Conservation (phyloP, 192 early-diverging fungal species). For the Linnemannia elongata region DNA sequence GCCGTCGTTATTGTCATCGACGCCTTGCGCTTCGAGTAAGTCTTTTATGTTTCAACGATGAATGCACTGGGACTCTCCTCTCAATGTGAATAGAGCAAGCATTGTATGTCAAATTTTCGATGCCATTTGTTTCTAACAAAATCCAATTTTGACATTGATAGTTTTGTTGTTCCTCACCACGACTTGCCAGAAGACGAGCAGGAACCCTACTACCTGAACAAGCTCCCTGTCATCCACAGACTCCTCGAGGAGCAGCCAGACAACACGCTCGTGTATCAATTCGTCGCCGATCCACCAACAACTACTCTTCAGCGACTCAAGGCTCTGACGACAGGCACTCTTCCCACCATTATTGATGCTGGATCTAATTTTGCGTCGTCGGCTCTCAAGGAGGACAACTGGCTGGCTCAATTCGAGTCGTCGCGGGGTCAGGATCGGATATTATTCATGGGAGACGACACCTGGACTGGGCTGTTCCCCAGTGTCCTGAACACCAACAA, state of each 20-base stretch:
- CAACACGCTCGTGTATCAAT: conserved; percentile 75
- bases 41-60: neutral
- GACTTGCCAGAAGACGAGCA: conserved; percentile 12
- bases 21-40: conserved; percentile 77
- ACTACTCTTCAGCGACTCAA: conserved; percentile 88
- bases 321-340: conserved; percentile 82
- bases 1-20: conserved; percentile 79
- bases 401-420: conserved; percentile 63
- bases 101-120: neutral
- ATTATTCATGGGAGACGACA: conserved; percentile 95
- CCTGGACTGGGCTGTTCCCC: conserved; percentile 92
- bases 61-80: neutral
- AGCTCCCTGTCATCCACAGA: conserved; percentile 63
- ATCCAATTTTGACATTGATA: neutral
- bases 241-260: conserved; percentile 64
- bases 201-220: conserved; percentile 61
- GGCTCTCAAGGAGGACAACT: conserved; percentile 81
- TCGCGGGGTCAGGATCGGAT: conserved; percentile 58
- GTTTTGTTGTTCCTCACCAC: conserved; percentile 54
- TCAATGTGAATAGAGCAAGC: neutral
- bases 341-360: conserved; percentile 89
- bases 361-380: conserved; percentile 85
- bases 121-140: neutral
- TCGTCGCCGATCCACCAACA: conserved; percentile 85
- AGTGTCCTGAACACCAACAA: conserved; percentile 63